phyloP scores from a whole-genome alignment of 1,284 basidiomycete species.

The Coniferiporia sulphurascens region DNA sequence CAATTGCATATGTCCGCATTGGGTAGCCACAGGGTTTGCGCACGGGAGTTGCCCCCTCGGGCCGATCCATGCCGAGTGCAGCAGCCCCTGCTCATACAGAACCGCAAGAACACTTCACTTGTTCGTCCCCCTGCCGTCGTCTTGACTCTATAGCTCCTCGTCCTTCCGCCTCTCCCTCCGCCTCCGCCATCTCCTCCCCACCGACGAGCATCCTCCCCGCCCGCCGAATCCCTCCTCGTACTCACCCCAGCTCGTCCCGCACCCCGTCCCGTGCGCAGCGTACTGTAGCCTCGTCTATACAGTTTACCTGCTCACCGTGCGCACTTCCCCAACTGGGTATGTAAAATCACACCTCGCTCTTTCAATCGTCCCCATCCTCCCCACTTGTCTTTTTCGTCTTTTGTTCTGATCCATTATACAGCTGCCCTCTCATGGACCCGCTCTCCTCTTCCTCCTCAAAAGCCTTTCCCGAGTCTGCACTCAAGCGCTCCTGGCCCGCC shows the following conservation, averaged over 20 bases:
- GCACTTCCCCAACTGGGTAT: slow-evolving; percentile 12
- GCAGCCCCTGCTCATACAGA: neutral
- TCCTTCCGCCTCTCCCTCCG: neutral
- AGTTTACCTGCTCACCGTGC: slow-evolving; percentile 5
- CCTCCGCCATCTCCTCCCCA: neutral
- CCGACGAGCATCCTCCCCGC: neutral
- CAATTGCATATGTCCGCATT: neutral
- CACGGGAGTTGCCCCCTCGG: neutral
- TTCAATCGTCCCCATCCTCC: slow-evolving; percentile 12
- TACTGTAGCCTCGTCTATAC: neutral
- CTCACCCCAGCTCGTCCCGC: neutral
- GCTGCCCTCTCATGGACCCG: slow-evolving; percentile 19
- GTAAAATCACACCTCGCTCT: slow-evolving; percentile 19
- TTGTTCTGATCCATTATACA: slow-evolving; percentile 3
- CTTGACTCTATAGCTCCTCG: neutral
- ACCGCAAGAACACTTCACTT: neutral
- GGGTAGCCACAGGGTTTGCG: neutral
- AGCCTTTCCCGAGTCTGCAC: slow-evolving; percentile 23
- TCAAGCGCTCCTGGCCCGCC: slow-evolving; percentile 35
- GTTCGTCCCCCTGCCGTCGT: neutral
- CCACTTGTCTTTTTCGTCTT: slow-evolving; percentile 2
- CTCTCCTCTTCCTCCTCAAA: slow-evolving; percentile 19
- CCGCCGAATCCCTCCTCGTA: too few relatives aligned
- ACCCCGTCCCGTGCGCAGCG: neutral
- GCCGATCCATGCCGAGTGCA: neutral